Base-by-base conservation (phyloP, 2,329 filamentous ascomycete species). In the Phialemonium atrogriseum region DNA sequence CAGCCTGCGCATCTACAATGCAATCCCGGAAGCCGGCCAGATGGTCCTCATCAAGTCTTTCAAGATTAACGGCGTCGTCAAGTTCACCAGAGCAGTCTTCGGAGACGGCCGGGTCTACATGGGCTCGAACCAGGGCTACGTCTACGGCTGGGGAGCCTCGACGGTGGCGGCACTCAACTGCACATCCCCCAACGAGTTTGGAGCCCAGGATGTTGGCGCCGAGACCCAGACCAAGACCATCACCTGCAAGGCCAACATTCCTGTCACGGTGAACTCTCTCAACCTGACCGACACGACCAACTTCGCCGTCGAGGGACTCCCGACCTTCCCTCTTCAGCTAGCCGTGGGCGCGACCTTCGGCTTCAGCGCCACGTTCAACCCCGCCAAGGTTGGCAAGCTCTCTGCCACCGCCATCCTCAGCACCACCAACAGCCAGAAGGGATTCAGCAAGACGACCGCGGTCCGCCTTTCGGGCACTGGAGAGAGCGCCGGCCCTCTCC, bases 21-120 rank as follows among this genome's bases (percentile, higher is more conserved):
- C 70, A 0, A 49, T 73, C 2, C 72, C 68, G 0, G 50, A 57
- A 7, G 58, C 64, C 15, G 66, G 64, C 0, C 37, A 49, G 2
- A 46, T 77, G 28, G 64, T 54, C 2, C 51, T 67, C 31, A 59
- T 75, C 39, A 63, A 66, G 19, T 59, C 59, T 2, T 73, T 74
- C 40, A 64, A 64, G 16, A 58, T 74, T 10, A 55, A 62, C 0
- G 68, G 66, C 1, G 60, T 66, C 4, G 67, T 60, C 27, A 77
- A 77, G 49, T 77, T 77, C 39, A 66, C 64, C 4, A 60, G 71
- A 2, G 68, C 72, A 2, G 68, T 72, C 3, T 76, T 77, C 34
- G 72, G 72, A 6, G 60, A 77, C 35, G 70, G 67, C 1, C 60
- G 64, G 34, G 61, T 66, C 3, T 77, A 75, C 37, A 48, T 75